Percentiles rank a stretch among this genome's conserved stretches.
Conservation (phyloP, 176 grass and related monocot genomes). For the Panicum miliaceum region DNA sequence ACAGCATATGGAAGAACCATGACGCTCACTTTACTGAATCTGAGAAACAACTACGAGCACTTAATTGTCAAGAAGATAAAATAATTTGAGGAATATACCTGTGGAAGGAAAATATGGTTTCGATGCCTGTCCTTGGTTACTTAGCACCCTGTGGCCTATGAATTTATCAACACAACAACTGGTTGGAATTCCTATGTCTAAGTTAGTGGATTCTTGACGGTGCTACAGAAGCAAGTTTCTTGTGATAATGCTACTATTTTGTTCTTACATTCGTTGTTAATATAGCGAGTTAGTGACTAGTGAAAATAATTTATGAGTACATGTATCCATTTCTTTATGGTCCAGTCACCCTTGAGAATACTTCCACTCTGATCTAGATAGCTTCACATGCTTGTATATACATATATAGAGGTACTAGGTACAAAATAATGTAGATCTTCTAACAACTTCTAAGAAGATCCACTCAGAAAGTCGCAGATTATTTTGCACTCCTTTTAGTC, state of each 20-base stretch:
- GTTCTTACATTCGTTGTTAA: neutral
- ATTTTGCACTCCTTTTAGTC: constrained; percentile 10
- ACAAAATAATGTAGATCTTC: neutral
- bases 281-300: neutral
- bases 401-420: neutral
- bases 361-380: neutral
- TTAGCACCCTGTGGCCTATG: neutral
- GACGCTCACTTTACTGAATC: neutral
- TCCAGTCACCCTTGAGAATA: neutral
- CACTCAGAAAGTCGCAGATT: neutral
- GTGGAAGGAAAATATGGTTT: neutral
- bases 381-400: neutral
- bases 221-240: neutral
- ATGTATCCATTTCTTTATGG: neutral
- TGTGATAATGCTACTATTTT: neutral
- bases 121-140: neutral
- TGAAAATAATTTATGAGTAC: neutral
- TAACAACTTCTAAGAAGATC: constrained; percentile 7
- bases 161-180: neutral
- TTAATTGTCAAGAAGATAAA: neutral
- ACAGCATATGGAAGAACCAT: neutral
- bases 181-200: neutral
- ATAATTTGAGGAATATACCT: neutral
- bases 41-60: neutral
- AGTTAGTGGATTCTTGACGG: neutral